Evolutionary conservation across 805 yeast genomes (phyloP).

Genomic region (Komagataella kurtzmanii): DNA sequence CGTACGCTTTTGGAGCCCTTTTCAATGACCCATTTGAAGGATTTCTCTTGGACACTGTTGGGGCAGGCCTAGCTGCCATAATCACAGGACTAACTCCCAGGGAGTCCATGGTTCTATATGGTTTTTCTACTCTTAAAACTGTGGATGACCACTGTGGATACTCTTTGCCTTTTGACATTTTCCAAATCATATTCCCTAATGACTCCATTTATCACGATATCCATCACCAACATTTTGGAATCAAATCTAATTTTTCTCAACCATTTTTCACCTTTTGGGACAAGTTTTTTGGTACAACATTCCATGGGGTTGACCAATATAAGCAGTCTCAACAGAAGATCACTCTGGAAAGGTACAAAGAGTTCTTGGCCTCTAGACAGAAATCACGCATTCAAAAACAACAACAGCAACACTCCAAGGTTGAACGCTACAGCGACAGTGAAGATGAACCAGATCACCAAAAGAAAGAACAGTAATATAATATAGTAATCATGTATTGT

Average conservation of each 20-base stretch:
- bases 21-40: conserved; percentile 95
- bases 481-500: not conserved
- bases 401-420: not conserved
- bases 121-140: conserved; percentile 89
- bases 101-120: conserved; percentile 60
- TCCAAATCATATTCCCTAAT: conserved; percentile 87
- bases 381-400: conserved; percentile 4
- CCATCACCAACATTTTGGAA: conserved; percentile 94
- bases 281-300: conserved; percentile 53
- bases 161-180: conserved; percentile 79
- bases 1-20: conserved; percentile 93
- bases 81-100: conserved; percentile 55
- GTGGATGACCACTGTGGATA: conserved; percentile 99
- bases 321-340: conserved; percentile 50
- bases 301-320: conserved; percentile 52
- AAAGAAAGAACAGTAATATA: not conserved
- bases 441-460: conserved; percentile 4
- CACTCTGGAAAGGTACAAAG: conserved; percentile 52
- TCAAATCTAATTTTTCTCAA: conserved; percentile 86
- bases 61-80: conserved; percentile 75
- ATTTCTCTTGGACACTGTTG: conserved; percentile 78
- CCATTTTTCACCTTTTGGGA: conserved; percentile 98
- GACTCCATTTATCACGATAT: conserved; percentile 94
- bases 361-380: conserved; percentile 32
- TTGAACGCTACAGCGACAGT: not conserved